Base-by-base conservation (phyloP, 2,329 filamentous ascomycete genomes). In the Drechslera avenae region DNA sequence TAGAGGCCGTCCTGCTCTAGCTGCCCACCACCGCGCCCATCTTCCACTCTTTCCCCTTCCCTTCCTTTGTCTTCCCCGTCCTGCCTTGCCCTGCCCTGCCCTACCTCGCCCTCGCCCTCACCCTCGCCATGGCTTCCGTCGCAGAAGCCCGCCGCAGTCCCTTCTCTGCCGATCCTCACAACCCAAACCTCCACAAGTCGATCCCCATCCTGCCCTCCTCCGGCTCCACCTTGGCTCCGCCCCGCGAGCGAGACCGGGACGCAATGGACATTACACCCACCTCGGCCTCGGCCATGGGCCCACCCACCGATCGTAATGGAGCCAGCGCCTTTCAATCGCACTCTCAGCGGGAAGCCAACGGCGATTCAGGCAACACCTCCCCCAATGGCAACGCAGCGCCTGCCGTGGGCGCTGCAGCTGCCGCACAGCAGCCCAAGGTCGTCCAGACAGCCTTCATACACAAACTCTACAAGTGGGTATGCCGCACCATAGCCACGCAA, bases 391-490 rank as follows among this genome's bases (percentile, higher is more conserved):
- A 73, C 75, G 46, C 76, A 57, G 71, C 72, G 43, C 73, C 74
- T 17, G 76, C 78, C 2, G 73, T 81, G 1, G 79, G 79, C 31
- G 86, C 87, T 16, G 86, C 86, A 1, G 85, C 88, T 4, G 88
- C 88, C 39, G 87, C 92, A 44, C 91, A 96, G 70, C 92, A 96
- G 71, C 92, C 94, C 52, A 99, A 99, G 77, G 93, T 97, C 36
- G 91, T 97, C 13, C 94, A 99, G 77, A 97, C 94, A 9, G 94
- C 94, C 17, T 99, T 99, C 69, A 97, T 99, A 60, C 94, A 99
- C 75, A 99, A 99, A 76, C 84, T 99, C 30, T 99, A 97, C 81
- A 97, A 95, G 92, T 97, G 81, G 69, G 87, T 71, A 39, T 42
- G 19, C 41, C 35, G 49, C 39, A 33, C 30, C 46, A 33, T 17